Percentiles rank a stretch among this genome's conserved stretches.
Evolutionary conservation across 83 land plant species (phyloP).

Genomic region (Diphasiastrum complanatum): DNA sequence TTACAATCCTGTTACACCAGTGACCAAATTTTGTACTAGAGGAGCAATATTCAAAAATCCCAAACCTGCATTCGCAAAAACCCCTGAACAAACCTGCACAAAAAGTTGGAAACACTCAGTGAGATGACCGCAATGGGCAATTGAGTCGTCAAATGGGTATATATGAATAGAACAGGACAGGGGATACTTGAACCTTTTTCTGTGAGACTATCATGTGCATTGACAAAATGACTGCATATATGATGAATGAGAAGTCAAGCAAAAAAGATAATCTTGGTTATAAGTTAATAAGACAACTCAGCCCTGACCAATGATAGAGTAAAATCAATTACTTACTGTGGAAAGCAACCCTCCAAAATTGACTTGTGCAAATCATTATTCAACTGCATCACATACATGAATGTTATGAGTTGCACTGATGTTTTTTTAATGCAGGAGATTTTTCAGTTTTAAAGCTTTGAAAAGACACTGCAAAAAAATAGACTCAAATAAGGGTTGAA

Average conservation of each 20-base stretch:
- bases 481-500: no score
- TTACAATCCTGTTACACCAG: slow-evolving; percentile 38
- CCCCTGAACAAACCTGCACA: slow-evolving; percentile 51
- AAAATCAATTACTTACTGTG: slow-evolving; percentile 72
- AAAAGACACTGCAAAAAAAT: no score
- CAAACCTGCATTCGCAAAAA: slow-evolving; percentile 51
- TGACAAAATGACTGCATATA: neutral
- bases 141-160: neutral
- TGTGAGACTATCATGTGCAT: neutral
- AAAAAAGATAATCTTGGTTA: neutral
- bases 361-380: slow-evolving; percentile 82
- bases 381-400: slow-evolving; percentile 48
- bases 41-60: neutral
- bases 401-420: neutral
- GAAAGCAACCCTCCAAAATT: slow-evolving; percentile 79
- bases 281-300: neutral
- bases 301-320: neutral
- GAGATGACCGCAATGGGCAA: neutral
- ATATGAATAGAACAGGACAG: slow-evolving; percentile 1
- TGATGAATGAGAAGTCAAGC: slow-evolving; percentile 1
- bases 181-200: neutral
- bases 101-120: no score
- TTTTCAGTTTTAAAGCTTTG: neutral
- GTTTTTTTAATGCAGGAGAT: neutral
- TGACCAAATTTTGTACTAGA: slow-evolving; percentile 12